Conservation (phyloP, 495 filamentous ascomycete species). For the Penicilliopsis zonata region DNA sequence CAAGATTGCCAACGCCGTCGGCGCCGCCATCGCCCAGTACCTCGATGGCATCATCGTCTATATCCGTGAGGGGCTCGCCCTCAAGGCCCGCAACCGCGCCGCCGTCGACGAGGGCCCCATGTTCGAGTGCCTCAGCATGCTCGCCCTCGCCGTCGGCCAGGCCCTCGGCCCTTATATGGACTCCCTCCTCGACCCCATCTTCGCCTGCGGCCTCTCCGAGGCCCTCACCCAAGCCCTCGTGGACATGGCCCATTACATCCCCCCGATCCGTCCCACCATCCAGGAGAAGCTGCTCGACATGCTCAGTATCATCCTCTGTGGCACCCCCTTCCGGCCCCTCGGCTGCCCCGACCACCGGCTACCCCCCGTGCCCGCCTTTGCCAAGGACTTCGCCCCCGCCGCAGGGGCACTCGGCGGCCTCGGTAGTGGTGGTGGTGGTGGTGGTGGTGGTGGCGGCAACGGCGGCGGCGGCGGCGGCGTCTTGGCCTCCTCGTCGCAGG, state of each 20-base stretch:
- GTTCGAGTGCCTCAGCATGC: constrained; percentile 94
- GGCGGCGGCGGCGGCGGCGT: too few relatives aligned
- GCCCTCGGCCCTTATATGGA: constrained; percentile 98
- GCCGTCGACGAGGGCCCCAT: constrained; percentile 76
- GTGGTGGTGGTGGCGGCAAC: too few relatives aligned
- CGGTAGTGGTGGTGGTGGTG: too few relatives aligned
- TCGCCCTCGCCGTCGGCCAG: constrained; percentile 90
- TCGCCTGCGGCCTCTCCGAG: constrained; percentile 85
- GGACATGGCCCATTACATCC: constrained; percentile 98
- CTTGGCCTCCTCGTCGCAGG: too few relatives aligned
- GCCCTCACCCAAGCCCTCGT: constrained; percentile 90
- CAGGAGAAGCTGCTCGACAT: constrained; percentile 91
- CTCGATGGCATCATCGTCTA: constrained; percentile 86
- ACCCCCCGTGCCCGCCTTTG: constrained; percentile 59
- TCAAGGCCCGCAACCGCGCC: constrained; percentile 64
- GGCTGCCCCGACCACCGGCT: constrained; percentile 70
- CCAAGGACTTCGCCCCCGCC: constrained; percentile 76
- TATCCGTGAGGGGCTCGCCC: constrained; percentile 77
- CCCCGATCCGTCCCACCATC: constrained; percentile 81
- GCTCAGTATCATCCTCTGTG: constrained; percentile 86
- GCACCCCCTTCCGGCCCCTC: constrained; percentile 79
- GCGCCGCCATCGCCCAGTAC: constrained; percentile 86
- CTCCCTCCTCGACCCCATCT: constrained; percentile 87
- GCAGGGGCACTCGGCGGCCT: too few relatives aligned
- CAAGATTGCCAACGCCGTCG: constrained; percentile 89